Base-by-base conservation (phyloP, 2,329 filamentous ascomycete genomes). In the Graphium sp. region DNA sequence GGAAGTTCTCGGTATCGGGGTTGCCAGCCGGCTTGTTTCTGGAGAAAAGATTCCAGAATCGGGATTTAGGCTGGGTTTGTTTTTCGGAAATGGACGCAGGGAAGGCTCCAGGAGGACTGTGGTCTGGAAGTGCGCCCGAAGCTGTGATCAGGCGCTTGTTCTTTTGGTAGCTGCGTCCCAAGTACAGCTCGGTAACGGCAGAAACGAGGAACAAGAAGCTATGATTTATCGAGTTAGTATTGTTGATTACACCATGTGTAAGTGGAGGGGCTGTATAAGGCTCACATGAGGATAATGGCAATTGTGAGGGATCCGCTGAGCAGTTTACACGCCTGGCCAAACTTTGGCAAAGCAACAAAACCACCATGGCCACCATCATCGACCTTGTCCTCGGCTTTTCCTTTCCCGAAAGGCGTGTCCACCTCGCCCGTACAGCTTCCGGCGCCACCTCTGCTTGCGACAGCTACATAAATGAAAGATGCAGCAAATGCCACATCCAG, bases 401-500 rank as follows among this genome's bases (percentile, higher is more conserved):
- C 80, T 4, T 47, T 60, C 21, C 84, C 84, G 30, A 87, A 68
- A 6, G 71, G 72, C 11, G 73, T 87, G 26, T 62, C 56, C 34
- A 84, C 62, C 11, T 55, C 54, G 10, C 53, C 60, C 11, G 35
- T 45, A 57, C 85, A 94, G 28, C 54, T 65, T 35, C 62, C 52
- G 1, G 70, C 68, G 21, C 84, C 84, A 32, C 67, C 53, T 21
- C 77, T 66, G 34, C 80, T 85, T 36, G 81, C 62, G 27, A 75
- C 59, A 1, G 84, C 82, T 34, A 94, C 68, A 44, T 84, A 91
- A 44, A 91, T 68, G 58, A 89, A 89, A 33, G 62, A 71, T 22
- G 66, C 81, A 29, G 71, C 55, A 50, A 93, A 92, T 42, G 66
- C 66, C 30, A 89, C 41, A 44, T 94, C 82, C 26, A 94, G 59